phyloP scores from a whole-genome alignment of 2,329 filamentous ascomycete genomes.

The Nemania sp. region DNA sequence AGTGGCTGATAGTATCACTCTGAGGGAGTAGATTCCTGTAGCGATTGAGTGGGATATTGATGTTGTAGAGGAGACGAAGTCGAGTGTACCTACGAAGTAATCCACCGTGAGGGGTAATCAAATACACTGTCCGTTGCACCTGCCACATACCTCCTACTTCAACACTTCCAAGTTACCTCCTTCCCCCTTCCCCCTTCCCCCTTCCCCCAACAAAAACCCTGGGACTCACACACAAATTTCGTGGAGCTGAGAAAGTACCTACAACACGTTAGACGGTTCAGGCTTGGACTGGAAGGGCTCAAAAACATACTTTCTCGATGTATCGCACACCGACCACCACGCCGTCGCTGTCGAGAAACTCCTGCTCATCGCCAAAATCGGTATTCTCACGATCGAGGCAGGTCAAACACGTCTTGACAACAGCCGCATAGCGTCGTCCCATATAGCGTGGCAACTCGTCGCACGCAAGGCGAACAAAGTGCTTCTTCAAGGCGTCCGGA shows the following conservation, averaged over 20 bases:
- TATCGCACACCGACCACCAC: slow-evolving; percentile 34
- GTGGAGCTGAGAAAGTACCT: slow-evolving; percentile 8
- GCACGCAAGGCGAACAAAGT: not conserved
- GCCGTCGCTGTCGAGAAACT: slow-evolving; percentile 38
- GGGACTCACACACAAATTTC: slow-evolving; percentile 5
- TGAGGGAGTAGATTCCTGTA: no score
- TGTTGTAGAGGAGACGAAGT: no score
- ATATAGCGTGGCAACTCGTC: slow-evolving; percentile 29
- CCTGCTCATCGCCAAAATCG: slow-evolving; percentile 38
- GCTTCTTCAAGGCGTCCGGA: not conserved
- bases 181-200: no score
- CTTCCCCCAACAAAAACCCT: no score
- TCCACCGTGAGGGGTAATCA: no score
- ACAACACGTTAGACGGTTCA: not conserved
- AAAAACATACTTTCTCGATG: slow-evolving; percentile 35
- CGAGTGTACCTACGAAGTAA: no score
- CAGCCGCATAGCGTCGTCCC: slow-evolving; percentile 34
- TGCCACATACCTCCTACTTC: no score
- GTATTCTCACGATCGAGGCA: slow-evolving; percentile 39
- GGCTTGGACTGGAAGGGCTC: not conserved
- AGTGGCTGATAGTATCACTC: no score
- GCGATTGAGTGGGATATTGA: no score
- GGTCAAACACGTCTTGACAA: slow-evolving; percentile 41
- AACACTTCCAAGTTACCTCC: no score
- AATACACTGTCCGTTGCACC: no score